Evolutionary conservation across 2,329 filamentous ascomycete genomes (phyloP), one percentile per base, ranked within the genome.

Genomic region (Fusarium odoratissimum): DNA sequence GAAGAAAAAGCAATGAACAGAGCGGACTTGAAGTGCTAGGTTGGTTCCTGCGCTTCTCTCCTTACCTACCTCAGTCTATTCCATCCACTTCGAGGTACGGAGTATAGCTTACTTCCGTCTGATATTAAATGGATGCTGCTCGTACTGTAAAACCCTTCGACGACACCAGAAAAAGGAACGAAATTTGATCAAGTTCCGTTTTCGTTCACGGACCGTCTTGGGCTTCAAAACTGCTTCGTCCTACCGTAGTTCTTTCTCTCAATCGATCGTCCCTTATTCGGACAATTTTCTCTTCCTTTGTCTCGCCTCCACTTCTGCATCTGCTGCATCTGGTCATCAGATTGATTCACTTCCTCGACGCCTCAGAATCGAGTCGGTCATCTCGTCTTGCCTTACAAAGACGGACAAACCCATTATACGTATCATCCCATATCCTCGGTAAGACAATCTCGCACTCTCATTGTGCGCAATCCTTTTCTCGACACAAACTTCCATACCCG

Each of bases 381-480:
- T 52, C 40, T 58, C 38, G 40, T 44, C 49, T 48, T 44, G 31
- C 30, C 60, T 60, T 49, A 60, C 51, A 71, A 60, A 71, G 49
- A 49, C 65, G 44, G 55, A 73, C 42, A 63, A 68, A 33, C 55
- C 57, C 37, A 67, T 73, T 73, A 62, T 72, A 51, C 37, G 60
- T 31, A 28, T 28, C 41, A 35, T 58, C 31, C 55, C 41, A 19
- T 37, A 37, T 46, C 57, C 54, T 48, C 42, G 46, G 71, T 73
- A 71, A 73, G 71, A 71, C 67, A 71, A 68, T 57, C 49, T 55
- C 66, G 54, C 61, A 37, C 56, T 52, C 55, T 58, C 35, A 35
- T 69, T 58, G 51, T 48, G 25, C 40, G 33, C 30, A 23, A 49
- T 33, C n/a, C n/a, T 25, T 37, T 48, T 44, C 25, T 52, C 31